Evolutionary conservation across 1,284 basidiomycete genomes (phyloP), one percentile per base, ranked within the genome.

Genomic region (Rhodotorula sp.): DNA sequence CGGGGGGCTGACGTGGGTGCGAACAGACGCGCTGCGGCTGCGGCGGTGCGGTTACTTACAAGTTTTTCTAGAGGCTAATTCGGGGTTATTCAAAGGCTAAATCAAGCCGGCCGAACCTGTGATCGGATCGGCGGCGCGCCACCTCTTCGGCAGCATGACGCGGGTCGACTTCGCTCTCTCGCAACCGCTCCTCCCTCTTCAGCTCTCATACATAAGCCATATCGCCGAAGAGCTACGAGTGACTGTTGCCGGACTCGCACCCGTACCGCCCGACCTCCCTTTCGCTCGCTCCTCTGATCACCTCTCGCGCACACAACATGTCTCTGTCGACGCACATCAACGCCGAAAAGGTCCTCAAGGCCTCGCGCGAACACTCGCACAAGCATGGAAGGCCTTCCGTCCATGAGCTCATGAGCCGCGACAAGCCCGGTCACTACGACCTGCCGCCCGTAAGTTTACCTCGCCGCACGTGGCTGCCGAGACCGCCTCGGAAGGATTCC

Each of bases 241-340:
- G 37, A 42, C 37, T 12, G n/a, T 33, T 42, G 37, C 37, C 37
- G 37, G 37, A 42, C 33, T 4, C 4, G 51, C 51, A n/a, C 51
- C 12, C 3, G 20, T 48, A 6, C 46, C 4, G 14, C n/a, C 22
- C 22, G 18, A 49, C 22, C 12, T 20, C 8, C 48, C 48, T 20
- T 15, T 20, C 48, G 20, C 48, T 49, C 18, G 1, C 3, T 12
- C n/a, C n/a, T n/a, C n/a, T n/a, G n/a, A n/a, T 6, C 26, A 20
- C 44, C 26, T 29, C 44, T 15, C 49, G 46, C 33, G 8, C 29
- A 33, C 58, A 37, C 54, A 79, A 20, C 30, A 82, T 81, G 80
- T 71, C 78, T 33, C 75, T 82, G 62, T 74, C 74, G 22, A 71
- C 76, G 66, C 80, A 82, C 75, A 68, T 82, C 61, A 78, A 82